Evolutionary conservation across 192 early-diverging fungal genomes (phyloP), one percentile per base, ranked within the genome.

Genomic region (Podila minutissima): DNA sequence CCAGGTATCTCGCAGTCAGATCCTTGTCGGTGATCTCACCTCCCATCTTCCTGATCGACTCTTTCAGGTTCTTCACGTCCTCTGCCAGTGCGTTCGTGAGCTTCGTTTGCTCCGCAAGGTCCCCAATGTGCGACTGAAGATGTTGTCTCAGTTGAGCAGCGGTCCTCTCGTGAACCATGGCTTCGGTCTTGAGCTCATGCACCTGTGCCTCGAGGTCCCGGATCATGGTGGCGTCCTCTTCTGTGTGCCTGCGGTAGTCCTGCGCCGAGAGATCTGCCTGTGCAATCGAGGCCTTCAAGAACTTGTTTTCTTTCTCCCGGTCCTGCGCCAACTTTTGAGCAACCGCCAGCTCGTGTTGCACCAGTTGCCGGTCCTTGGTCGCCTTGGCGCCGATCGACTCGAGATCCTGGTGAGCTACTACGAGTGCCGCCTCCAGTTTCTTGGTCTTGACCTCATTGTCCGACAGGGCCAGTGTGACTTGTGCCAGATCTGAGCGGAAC

Each of bases 261-360:
- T 55, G 53, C 0, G 53, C 53, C 53, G 53, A 55, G 13, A 55
- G 24, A 48, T 77, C 74, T 32, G 37, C 9, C 8, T 31, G 38
- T 1, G 8, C 17, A 4, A 71, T 41, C n/a, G 57, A 22, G 1
- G 12, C 58, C 41, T 53, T 72, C 50, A 72, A 67, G 62, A 72
- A 79, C 11, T 62, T 61, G 1, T 57, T 49, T 17, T 79, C 76
- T 0, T 58, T 79, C 51, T 63, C 49, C 13, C 62, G 59, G 7
- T 72, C 70, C 8, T 49, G 4, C 0, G 29, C 41, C 19, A 60
- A 17, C 4, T 62, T 63, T 11, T 63, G 22, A 26, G 66, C 46
- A 12, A 50, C n/a, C 50, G 15, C 37, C 49, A 68, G 19, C 29
- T 58, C 64, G 1, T 32, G 65, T 11, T 37, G 59, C 6, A 71